Base-by-base conservation (phyloP, 2,329 filamentous ascomycete species). In the Plectosphaerella plurivora region DNA sequence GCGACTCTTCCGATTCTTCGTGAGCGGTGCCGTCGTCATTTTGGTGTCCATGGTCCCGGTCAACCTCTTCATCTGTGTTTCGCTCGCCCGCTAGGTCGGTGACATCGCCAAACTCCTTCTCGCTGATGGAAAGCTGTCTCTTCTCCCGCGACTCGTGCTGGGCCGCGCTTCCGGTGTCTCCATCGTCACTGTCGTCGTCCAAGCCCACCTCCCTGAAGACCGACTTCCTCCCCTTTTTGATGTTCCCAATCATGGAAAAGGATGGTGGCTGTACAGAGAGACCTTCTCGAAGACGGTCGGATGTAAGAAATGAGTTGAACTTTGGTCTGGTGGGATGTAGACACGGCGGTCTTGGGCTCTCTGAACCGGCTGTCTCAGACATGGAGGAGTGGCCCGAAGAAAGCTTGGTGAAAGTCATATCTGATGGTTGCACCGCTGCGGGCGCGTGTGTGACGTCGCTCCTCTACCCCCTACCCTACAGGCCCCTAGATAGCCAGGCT, bases 191-290 rank as follows among this genome's bases (percentile, higher is more conserved):
- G 33, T 70, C 70, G 42, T 71, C 67, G 47, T 71, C 65, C 18
- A 81, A 60, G 5, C 77, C 78, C 41, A 75, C 61, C 63, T 82
- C 78, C 59, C 68, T 78, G 58, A 82, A 82, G 52, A 80, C 66
- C 20, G 78, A 81, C 57, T 68, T 74, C 47, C 78, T 71, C 42
- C 72, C 75, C 60, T 78, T 80, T 55, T 66, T 69, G 47, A 79
- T 73, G 52, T 73, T 78, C 59, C 68, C 68, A 41, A 59, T 59
- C 67, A 74, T 73, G 25, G 67, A 64, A 56, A 76, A 72, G 1
- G 67, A 60, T 46, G 68, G 68, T 11, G 68, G 64, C 49, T 65
- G 58, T 12, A 71, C 65, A 35, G 63, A 61, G n/a, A 71, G 71
- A 53, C 73, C 68, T 60, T 80, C 77, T 56, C 77, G 72, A 37